phyloP scores from a whole-genome alignment of 1,284 basidiomycete genomes.

The Polyporus tsugae region DNA sequence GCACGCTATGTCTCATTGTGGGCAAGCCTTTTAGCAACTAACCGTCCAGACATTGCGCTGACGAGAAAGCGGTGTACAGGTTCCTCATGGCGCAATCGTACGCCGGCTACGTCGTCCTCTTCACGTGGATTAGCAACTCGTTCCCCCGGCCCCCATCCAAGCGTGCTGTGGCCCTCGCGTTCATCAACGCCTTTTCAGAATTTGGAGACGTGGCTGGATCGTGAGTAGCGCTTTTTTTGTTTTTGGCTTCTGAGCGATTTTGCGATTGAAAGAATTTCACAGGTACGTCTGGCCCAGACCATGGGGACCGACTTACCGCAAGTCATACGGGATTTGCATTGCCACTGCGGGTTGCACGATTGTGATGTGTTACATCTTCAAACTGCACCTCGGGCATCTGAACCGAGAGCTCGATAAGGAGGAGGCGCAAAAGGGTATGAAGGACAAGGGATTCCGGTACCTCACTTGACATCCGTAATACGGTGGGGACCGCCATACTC shows the following conservation, averaged over 20 bases:
- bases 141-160: constrained; percentile 75
- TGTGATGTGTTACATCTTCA: constrained; percentile 58
- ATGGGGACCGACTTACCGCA: constrained; percentile 54
- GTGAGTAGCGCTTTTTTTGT: constrained; percentile 31
- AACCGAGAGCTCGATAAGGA: constrained; percentile 45
- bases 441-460: constrained; percentile 37
- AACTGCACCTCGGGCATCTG: constrained; percentile 46
- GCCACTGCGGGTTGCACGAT: constrained; percentile 49
- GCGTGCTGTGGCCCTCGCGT: constrained; percentile 76
- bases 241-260: not conserved
- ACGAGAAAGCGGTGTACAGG: constrained; percentile 43
- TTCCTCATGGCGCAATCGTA: constrained; percentile 83
- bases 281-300: constrained; percentile 49
- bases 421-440: constrained; percentile 40
- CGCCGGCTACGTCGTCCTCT: constrained; percentile 71
- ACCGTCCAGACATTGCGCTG: not conserved
- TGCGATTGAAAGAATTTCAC: not conserved
- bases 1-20: constrained; percentile 79
- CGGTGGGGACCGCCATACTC: no score
- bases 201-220: constrained; percentile 80
- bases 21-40: constrained; percentile 31
- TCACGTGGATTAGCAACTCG: constrained; percentile 78
- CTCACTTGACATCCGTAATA: constrained; percentile 5
- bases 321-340: constrained; percentile 60
- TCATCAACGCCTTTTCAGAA: constrained; percentile 78